A percentile compares a stretch with the other conserved stretches of the same genome.
These are phyloP conservation scores for Trichoderma koningiopsis DNA, from an alignment of 2,329 filamentous ascomycete species.

Conservation along the genomic window DNA sequence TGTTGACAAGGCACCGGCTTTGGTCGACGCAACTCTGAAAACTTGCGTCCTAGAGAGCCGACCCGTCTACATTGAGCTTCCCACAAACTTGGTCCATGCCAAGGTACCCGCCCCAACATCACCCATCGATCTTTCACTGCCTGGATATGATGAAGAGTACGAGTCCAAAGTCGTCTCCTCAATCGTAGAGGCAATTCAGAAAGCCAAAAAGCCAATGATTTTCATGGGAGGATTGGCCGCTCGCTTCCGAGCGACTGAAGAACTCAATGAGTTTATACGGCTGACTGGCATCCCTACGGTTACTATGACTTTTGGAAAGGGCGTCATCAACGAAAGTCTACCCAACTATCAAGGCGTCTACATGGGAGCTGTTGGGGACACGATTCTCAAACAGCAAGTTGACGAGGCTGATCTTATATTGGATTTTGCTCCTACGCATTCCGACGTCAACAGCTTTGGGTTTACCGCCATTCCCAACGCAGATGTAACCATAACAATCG, in stretches of 20 bases:
- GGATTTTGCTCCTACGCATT: conserved; percentile 50
- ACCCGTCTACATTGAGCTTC: conserved; percentile 60
- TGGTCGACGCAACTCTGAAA: conserved; percentile 54
- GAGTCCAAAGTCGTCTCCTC: conserved; percentile 37
- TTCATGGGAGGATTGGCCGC: conserved; percentile 55
- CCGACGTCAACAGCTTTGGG: conserved; percentile 48
- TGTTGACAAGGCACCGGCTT: conserved; percentile 46
- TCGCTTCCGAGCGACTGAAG: conserved; percentile 43
- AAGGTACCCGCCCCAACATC: conserved; percentile 35
- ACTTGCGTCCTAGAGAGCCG: conserved; percentile 55
- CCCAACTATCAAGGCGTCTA: conserved; percentile 55
- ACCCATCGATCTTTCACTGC: conserved; percentile 13
- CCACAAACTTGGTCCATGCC: conserved; percentile 52
- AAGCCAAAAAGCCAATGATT: conserved; percentile 51
- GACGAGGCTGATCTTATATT: conserved; percentile 48
- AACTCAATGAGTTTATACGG: conserved; percentile 47
- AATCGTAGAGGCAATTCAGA: conserved; percentile 47
- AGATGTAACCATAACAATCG: conserved; percentile 39
- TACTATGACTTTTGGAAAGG: conserved; percentile 52
- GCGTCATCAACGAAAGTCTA: conserved; percentile 50
- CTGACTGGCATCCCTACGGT: conserved; percentile 51
- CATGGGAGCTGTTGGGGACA: conserved; percentile 44
- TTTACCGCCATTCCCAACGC: conserved; percentile 43
- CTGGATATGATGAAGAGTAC: conserved; percentile 14
- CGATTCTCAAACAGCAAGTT: conserved; percentile 41